Evolutionary conservation across 2,329 filamentous ascomycete genomes (phyloP), one percentile per base, ranked within the genome.

Genomic region (Metarhizium rileyi): DNA sequence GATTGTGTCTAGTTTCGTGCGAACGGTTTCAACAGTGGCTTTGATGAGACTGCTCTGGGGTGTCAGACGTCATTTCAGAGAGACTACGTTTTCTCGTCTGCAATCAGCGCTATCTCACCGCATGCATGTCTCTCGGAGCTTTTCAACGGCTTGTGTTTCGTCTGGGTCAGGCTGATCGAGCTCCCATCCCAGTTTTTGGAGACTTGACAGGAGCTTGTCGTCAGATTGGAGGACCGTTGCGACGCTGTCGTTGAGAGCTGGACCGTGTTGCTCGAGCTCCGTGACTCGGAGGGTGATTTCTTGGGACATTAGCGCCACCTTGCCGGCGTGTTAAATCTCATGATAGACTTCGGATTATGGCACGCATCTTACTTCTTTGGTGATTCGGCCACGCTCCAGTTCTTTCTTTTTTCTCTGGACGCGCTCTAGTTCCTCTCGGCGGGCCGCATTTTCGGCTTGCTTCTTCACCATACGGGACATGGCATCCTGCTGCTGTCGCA

Each of bases 181-280:
- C 55, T 83, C 81, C 51, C 74, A 75, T 0, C 82, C 75, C 2
- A 87, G 71, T 55, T 84, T 85, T 59, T 85, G 80, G 3, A 88
- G 67, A 51, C 81, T 81, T 20, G 76, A 70, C 1, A 87, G 67
- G 2, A 87, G 70, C 53, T 78, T 80, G 59, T 87, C 83, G 52
- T 88, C 84, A 1, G 80, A 77, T 8, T 71, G 70, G 8, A 86
- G 65, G 10, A 77, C 63, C 16, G 67, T 68, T 22, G 73, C 70
- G 0, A 81, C 66, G 1, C 72, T 72, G 49, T 73, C 68, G 44
- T 71, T 73, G 16, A 83, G 61, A 3, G 66, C 65, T 2, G 68
- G 73, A 5, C 63, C 63, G 38, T 82, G 76, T 52, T 77, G 73
- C 57, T 77, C 72, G 2, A 78, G 59, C 47, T 79, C 76, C 3